phyloP scores from a whole-genome alignment of 306 rosid species.

The Casuarina glauca region DNA sequence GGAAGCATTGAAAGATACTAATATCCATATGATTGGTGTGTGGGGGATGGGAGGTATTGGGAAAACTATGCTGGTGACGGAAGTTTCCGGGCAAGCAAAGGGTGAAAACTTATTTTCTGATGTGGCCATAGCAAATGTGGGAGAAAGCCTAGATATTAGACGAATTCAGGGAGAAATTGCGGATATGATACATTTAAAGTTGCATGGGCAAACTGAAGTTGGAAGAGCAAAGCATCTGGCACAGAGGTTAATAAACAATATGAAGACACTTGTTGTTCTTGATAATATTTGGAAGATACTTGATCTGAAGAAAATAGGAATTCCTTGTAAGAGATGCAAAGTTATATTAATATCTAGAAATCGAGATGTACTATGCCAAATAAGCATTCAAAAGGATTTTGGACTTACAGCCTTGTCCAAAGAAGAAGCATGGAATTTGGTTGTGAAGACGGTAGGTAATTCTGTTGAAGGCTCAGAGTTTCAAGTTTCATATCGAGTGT shows the following conservation, averaged over 20 bases:
- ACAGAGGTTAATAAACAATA: no score
- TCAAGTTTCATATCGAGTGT: no score
- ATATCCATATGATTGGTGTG: slow-evolving; percentile 4
- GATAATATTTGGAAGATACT: no score
- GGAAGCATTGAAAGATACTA: no score
- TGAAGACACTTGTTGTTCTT: no score
- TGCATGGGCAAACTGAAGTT: no score
- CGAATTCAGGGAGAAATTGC: slow-evolving; percentile 14
- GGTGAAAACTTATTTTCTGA: background rate
- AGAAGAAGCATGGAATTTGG: slow-evolving; percentile 1
- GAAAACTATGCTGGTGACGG: background rate
- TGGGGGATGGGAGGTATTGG: background rate
- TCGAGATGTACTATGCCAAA: background rate
- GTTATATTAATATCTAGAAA: background rate
- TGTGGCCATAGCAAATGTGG: background rate
- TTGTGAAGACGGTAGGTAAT: slow-evolving; percentile 2
- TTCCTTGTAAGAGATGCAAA: no score
- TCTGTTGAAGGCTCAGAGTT: background rate
- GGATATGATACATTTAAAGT: no score
- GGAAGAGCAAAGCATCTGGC: no score
- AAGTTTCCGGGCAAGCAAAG: background rate
- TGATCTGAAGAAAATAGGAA: no score
- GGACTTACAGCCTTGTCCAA: background rate
- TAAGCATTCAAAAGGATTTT: background rate
- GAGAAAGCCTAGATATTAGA: background rate